Percentiles rank a stretch among this genome's conserved stretches.
Conservation (phyloP, 2,329 filamentous ascomycete genomes). For the Aspergillus sp. region DNA sequence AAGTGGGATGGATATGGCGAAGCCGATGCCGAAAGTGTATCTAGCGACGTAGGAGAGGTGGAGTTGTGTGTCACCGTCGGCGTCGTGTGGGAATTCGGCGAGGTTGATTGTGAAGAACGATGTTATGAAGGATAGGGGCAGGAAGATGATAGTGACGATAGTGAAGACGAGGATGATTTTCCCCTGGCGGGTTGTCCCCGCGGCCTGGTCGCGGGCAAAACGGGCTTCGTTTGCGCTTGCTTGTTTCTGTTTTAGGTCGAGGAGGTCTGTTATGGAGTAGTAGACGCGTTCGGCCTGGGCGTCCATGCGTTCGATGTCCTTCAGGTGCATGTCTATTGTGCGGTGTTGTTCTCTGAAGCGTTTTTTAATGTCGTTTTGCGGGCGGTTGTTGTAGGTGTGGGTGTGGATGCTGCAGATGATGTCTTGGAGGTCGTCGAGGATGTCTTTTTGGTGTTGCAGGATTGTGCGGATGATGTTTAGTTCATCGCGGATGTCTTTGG, state of each 20-base stretch:
- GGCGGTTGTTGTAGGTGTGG: slow-evolving; percentile 20
- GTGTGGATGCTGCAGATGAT: slow-evolving; percentile 30
- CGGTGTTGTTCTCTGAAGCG: slow-evolving; percentile 53
- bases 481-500: slow-evolving; percentile 62
- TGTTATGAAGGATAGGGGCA: slow-evolving; percentile 51
- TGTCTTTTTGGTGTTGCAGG: slow-evolving; percentile 32
- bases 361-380: slow-evolving; percentile 46
- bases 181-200: slow-evolving; percentile 52
- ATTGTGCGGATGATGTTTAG: slow-evolving; percentile 53
- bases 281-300: slow-evolving; percentile 57
- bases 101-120: slow-evolving; percentile 52
- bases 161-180: slow-evolving; percentile 56
- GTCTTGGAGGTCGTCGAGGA: slow-evolving; percentile 29
- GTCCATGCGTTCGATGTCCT: slow-evolving; percentile 59
- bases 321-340: slow-evolving; percentile 51
- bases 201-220: slow-evolving; percentile 52
- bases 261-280: slow-evolving; percentile 53
- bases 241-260: slow-evolving; percentile 64
- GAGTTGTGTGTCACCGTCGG: slow-evolving; percentile 28
- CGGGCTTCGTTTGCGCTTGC: slow-evolving; percentile 61
- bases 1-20: slow-evolving; percentile 48
- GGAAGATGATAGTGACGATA: slow-evolving; percentile 53
- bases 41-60: slow-evolving; percentile 47
- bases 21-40: slow-evolving; percentile 51
- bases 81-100: slow-evolving; percentile 38